Evolutionary conservation across 176 grass and related monocot species (phyloP), one percentile per base, ranked within the genome.

Genomic region (Lolium multiflorum): DNA sequence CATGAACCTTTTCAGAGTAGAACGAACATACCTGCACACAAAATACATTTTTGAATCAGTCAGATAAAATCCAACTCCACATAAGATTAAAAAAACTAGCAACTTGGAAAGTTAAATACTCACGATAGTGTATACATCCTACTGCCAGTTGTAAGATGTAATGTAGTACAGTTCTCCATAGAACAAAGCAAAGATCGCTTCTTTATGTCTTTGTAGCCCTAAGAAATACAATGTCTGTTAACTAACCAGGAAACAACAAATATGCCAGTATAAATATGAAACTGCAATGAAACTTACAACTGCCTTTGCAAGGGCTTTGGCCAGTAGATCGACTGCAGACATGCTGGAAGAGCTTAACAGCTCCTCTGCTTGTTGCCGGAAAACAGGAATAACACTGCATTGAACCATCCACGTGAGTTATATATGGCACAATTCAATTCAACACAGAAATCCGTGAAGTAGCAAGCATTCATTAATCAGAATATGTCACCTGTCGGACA

Each of bases 171-270:
- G 63, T 90, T 87, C 61, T 99, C 97, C 97, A 99, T 93, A 6
- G 90, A 93, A 54, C 92, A 94, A 22, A 99, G 90, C 73, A 99
- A 79, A 3, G 97, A 99, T 60, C 97, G 91, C 75, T 93, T 99
- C 76, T 99, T 99, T 85, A 99, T 99, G 87, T 99, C 92, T 44
- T 79, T 90, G 65, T 94, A 99, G 12, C 97, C 97, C 97, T 97
- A 71, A 54, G 62, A 82, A 64, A 89, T n/a, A 35, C 16, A 89
- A 72, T 82, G 51, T 16, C 0, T 11, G 68, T 88, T 81, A 90
- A 71, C 11, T 81, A 78, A 4, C 17, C 4, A 3, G 6, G 51
- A 31, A 52, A 76, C 78, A 63, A 15, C 24, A 2, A 76, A 37
- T 58, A 17, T 18, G 43, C 76, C 12, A 80, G 24, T 16, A 43